These are phyloP conservation scores for Pichia eremophila DNA, from an alignment of 805 yeast species.

Conservation along the genomic window DNA sequence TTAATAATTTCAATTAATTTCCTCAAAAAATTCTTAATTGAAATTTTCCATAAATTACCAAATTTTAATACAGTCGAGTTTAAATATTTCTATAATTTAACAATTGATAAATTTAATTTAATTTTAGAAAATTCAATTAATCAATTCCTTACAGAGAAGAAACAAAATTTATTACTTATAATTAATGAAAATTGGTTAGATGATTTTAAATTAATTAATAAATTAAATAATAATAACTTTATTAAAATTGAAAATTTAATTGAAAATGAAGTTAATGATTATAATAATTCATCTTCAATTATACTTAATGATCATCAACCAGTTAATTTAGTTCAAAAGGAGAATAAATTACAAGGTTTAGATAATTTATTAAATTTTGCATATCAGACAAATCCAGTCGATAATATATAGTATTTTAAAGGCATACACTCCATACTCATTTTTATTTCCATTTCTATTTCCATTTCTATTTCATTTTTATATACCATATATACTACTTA, in stretches of 20 bases:
- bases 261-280: constrained; percentile 20
- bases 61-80: constrained; percentile 50
- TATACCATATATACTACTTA: too few relatives aligned
- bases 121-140: constrained; percentile 20
- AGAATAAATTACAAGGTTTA: constrained; percentile 18
- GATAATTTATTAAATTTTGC: constrained; percentile 23
- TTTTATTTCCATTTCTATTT: too few relatives aligned
- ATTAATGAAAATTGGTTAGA: constrained; percentile 26
- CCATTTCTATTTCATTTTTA: too few relatives aligned
- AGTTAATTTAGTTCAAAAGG: not conserved
- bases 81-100: constrained; percentile 32
- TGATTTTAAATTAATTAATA: constrained; percentile 22
- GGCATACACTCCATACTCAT: too few relatives aligned
- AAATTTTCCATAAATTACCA: constrained; percentile 55
- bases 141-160: constrained; percentile 23
- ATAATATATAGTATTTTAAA: constrained; percentile 18
- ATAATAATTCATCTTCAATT: constrained; percentile 16
- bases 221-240: constrained; percentile 23
- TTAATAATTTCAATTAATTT: constrained; percentile 48
- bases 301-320: not conserved
- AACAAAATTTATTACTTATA: constrained; percentile 24
- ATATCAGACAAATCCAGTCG: constrained; percentile 22
- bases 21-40: constrained; percentile 48
- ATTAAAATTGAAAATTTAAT: constrained; percentile 17
- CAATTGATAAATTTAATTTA: constrained; percentile 26